These are phyloP conservation scores for Larix kaempferi DNA, from an alignment of 75 land plant genomes.

Conservation along the genomic window DNA sequence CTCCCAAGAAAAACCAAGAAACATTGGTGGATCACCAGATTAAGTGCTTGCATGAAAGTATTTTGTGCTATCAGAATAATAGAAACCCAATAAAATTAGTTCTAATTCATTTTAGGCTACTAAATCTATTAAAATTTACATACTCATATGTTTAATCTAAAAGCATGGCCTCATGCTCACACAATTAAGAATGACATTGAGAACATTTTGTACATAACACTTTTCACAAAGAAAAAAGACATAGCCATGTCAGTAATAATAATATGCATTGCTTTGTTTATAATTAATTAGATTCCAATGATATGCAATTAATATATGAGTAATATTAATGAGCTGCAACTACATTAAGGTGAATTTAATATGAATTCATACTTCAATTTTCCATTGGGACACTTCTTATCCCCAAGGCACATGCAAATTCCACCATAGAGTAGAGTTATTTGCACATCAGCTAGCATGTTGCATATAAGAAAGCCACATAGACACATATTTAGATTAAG, in stretches of 20 bases:
- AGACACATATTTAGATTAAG: too few species aligned
- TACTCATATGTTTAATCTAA: slow-evolving; percentile 87
- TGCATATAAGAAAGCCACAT: background rate
- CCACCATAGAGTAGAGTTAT: slow-evolving; percentile 26
- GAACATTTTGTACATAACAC: slow-evolving; percentile 96
- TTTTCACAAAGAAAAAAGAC: slow-evolving; percentile 49
- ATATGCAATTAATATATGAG: too few species aligned
- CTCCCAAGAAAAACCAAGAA: slow-evolving; percentile 94
- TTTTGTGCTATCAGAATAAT: background rate
- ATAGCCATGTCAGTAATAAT: too few species aligned
- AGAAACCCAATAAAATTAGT: background rate
- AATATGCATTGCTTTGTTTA: too few species aligned
- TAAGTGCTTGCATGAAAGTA: slow-evolving; percentile 66
- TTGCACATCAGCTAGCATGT: slow-evolving; percentile 36
- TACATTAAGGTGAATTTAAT: too few species aligned
- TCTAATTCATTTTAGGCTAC: too few species aligned
- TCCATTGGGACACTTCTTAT: slow-evolving; percentile 31
- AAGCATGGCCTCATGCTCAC: slow-evolving; percentile 95
- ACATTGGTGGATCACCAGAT: slow-evolving; percentile 82
- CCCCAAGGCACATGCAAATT: slow-evolving; percentile 33
- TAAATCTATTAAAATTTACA: background rate
- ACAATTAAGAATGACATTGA: slow-evolving; percentile 99
- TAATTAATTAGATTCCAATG: too few species aligned
- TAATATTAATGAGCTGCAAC: too few species aligned
- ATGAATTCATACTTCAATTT: slow-evolving; percentile 55